phyloP scores from a whole-genome alignment of 2,329 filamentous ascomycete genomes.

The Cladosporium sp. region DNA sequence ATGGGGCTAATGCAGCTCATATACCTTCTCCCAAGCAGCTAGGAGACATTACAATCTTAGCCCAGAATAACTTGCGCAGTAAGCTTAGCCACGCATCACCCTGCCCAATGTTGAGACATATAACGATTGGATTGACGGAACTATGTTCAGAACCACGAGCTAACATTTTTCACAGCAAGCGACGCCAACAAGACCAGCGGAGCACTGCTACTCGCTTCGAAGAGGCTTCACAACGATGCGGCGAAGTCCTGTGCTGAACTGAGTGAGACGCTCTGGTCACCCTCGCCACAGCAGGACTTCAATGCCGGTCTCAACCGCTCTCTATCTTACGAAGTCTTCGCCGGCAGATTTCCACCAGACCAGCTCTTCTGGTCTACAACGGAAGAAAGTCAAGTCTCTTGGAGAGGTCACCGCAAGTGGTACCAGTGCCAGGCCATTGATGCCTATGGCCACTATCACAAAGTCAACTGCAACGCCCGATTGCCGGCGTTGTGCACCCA shows the following conservation, averaged over 20 bases:
- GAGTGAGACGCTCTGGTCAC: neutral
- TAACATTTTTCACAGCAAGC: neutral
- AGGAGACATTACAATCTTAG: neutral
- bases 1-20: neutral
- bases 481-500: conserved; percentile 29
- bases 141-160: neutral
- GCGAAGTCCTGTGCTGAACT: neutral
- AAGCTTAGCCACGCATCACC: neutral
- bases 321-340: conserved; percentile 26
- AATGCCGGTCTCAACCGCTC: conserved; percentile 24
- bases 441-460: neutral
- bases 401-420: neutral
- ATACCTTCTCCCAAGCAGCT: neutral
- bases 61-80: neutral
- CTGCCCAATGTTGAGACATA: neutral
- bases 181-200: neutral
- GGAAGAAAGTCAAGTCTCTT: neutral
- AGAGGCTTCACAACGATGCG: neutral
- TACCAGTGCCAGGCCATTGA: neutral
- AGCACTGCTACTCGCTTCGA: neutral
- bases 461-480: neutral
- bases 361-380: conserved; percentile 24
- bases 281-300: conserved; percentile 8
- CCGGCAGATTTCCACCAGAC: conserved; percentile 18
- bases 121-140: neutral